phyloP scores from a whole-genome alignment of 2,329 filamentous ascomycete species.

The Cladophialophora psammophila region DNA sequence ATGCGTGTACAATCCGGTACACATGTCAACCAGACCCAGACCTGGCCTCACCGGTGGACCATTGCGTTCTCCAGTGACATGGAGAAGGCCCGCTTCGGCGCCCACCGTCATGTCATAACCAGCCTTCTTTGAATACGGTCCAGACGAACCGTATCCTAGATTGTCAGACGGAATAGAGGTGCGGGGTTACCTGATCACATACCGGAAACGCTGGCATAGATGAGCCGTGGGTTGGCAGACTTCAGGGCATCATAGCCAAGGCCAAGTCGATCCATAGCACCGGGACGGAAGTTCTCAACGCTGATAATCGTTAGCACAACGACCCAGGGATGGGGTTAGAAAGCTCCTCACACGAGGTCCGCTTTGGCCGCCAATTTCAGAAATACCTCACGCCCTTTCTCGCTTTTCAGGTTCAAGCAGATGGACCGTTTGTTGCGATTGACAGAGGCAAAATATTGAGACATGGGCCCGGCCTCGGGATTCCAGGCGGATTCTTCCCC shows the following conservation, averaged over 20 bases:
- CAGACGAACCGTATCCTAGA: conserved; percentile 58
- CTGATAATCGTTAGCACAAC: not conserved
- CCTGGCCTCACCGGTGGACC: conserved; percentile 25
- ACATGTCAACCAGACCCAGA: conserved; percentile 29
- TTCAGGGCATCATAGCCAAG: conserved; percentile 51
- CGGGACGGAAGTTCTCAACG: conserved; percentile 45
- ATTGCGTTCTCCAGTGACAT: conserved; percentile 27
- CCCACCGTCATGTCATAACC: conserved; percentile 33
- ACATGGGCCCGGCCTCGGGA: conserved; percentile 43
- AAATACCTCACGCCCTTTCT: conserved; percentile 11
- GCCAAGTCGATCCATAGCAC: conserved; percentile 55
- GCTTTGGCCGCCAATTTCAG: not conserved
- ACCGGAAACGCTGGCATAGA: conserved; percentile 58
- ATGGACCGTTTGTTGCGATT: conserved; percentile 37
- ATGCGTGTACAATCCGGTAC: conserved; percentile 31
- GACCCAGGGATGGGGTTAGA: too few species aligned
- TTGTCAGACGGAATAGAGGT: not conserved
- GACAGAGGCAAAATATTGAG: conserved; percentile 40
- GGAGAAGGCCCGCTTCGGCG: conserved; percentile 30
- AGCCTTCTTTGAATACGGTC: conserved; percentile 44
- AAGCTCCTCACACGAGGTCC: conserved; percentile 8
- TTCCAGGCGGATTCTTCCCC: not conserved
- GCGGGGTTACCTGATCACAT: not conserved
- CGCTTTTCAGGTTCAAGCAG: conserved; percentile 28
- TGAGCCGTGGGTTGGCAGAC: conserved; percentile 51